phyloP scores from a whole-genome alignment of 176 grass and related monocot genomes.

The Bothriochloa decipiens region DNA sequence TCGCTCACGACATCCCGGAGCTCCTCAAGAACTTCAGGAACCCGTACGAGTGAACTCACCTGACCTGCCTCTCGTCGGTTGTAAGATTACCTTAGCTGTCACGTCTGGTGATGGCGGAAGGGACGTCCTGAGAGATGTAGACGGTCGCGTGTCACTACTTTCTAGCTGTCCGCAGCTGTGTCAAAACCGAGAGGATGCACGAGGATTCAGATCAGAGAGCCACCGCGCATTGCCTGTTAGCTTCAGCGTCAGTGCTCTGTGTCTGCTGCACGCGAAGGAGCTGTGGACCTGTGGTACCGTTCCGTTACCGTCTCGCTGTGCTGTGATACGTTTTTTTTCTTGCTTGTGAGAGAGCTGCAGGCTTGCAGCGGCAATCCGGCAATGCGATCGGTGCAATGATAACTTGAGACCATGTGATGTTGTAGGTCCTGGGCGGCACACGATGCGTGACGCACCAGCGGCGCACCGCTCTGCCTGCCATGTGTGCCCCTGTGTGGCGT shows the following conservation, averaged over 20 bases:
- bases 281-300: not conserved
- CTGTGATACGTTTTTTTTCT: not conserved
- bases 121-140: not conserved
- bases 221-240: not conserved
- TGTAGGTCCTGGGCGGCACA: conserved; percentile 20
- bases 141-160: not conserved
- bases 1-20: conserved; percentile 81
- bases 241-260: not conserved
- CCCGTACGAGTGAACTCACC: conserved; percentile 68
- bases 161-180: not conserved
- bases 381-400: not conserved
- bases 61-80: conserved; percentile 39
- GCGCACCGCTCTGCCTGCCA: not conserved
- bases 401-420: conserved; percentile 26
- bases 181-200: not conserved
- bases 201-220: not conserved
- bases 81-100: not conserved
- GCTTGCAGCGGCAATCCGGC: not conserved
- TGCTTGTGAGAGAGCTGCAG: no score
- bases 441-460: conserved; percentile 3
- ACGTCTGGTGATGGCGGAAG: not conserved
- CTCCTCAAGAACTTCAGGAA: conserved; percentile 84
- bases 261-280: not conserved
- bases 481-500: not conserved
- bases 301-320: not conserved